These are phyloP conservation scores for Mycena capillaripes DNA, from an alignment of 768 basidiomycete species.

Conservation along the genomic window DNA sequence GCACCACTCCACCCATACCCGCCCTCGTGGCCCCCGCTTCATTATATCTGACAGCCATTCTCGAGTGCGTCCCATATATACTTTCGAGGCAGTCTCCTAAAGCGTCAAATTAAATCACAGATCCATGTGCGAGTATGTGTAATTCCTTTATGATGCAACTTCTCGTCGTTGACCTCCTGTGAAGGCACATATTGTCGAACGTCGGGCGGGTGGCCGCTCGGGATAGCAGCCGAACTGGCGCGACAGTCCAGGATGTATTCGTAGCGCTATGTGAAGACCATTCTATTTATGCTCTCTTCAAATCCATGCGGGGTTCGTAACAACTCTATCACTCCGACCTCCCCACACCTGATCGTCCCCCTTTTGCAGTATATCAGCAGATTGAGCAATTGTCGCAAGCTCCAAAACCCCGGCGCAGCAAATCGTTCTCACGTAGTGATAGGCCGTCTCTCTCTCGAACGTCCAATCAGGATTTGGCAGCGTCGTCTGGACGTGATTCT, in stretches of 20 bases:
- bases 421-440: conserved; percentile 74
- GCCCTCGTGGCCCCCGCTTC: conserved; percentile 84
- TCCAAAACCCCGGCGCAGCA: conserved; percentile 73
- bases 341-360: conserved; percentile 37
- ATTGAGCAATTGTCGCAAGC: conserved; percentile 77
- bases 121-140: conserved; percentile 88
- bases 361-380: conserved; percentile 77
- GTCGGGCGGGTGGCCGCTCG: conserved; percentile 88
- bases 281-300: conserved; percentile 87
- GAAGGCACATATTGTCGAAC: conserved; percentile 88
- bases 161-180: conserved; percentile 21
- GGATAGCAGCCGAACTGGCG: conserved; percentile 84
- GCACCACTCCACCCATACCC: conserved; percentile 62
- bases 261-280: conserved; percentile 93
- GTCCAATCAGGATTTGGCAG: conserved; percentile 58
- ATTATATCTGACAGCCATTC: conserved; percentile 91
- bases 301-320: conserved; percentile 83
- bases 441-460: conserved; percentile 60
- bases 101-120: conserved; percentile 59
- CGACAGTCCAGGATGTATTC: conserved; percentile 87
- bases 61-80: conserved; percentile 78
- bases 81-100: conserved; percentile 35
- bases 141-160: conserved; percentile 14
- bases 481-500: conserved; percentile 47
- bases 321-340: conserved; percentile 4